Percentiles rank a stretch among this genome's conserved stretches.
Evolutionary conservation across 2,329 filamentous ascomycete species (phyloP).

Genomic region (Seiridium cupressi): DNA sequence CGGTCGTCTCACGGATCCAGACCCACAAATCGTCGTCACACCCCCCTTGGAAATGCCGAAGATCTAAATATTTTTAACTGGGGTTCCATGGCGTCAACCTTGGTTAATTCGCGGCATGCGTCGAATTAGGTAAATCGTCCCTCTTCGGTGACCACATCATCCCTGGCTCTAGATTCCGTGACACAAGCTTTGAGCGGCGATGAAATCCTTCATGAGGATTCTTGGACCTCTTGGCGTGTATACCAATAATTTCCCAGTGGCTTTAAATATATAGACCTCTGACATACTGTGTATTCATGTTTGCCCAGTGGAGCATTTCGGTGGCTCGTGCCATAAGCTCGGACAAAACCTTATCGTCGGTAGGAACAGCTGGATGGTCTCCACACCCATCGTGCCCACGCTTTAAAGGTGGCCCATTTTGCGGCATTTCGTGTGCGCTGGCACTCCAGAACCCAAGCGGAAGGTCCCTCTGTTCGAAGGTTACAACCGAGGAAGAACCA

Average conservation of each 20-base stretch:
- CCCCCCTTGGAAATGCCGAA: background rate
- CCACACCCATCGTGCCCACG: background rate
- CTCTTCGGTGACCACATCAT: background rate
- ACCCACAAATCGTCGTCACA: background rate
- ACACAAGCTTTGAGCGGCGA: background rate
- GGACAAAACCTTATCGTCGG: background rate
- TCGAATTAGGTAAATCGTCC: slow-evolving; percentile 1
- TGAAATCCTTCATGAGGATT: background rate
- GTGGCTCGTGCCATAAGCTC: no score
- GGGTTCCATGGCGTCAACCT: background rate
- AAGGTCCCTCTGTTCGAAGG: background rate
- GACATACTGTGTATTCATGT: no score
- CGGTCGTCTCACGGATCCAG: background rate
- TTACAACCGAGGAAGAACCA: no score
- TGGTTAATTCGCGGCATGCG: background rate
- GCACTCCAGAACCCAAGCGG: background rate
- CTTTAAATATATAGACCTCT: no score
- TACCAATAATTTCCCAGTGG: no score
- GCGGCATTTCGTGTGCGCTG: background rate
- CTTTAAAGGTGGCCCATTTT: background rate
- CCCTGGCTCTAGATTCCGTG: background rate
- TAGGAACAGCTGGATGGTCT: background rate
- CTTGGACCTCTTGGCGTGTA: background rate
- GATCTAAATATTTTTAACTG: background rate
- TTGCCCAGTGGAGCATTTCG: no score